phyloP scores from a whole-genome alignment of 169 alveolate genomes.

The Plasmodium chabaudi region DNA sequence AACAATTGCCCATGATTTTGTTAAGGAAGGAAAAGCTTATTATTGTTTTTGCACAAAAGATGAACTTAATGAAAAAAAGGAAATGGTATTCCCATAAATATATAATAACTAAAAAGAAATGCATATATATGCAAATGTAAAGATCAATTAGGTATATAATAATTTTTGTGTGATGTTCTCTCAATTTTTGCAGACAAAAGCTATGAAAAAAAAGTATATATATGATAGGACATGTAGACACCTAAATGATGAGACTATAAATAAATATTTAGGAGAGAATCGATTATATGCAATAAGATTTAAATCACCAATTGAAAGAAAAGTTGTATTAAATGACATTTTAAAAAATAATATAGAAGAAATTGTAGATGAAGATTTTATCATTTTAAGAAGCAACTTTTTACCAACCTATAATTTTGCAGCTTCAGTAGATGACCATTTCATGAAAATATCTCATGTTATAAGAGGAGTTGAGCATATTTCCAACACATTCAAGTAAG shows the following conservation, averaged over 20 bases:
- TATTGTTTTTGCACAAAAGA: conserved; percentile 86
- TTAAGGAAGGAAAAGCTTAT: conserved; percentile 82
- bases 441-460: conserved; percentile 86
- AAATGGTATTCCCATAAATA: conserved; percentile 62
- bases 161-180: not conserved
- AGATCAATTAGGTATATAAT: too few relatives aligned
- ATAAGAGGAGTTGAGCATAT: conserved; percentile 88
- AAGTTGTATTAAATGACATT: conserved; percentile 52
- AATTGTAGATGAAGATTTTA: conserved; percentile 81
- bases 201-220: conserved; percentile 33
- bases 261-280: conserved; percentile 4
- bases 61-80: conserved; percentile 74
- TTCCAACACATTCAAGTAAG: conserved; percentile 82
- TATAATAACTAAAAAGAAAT: conserved; percentile 41
- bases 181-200: conserved; percentile 23
- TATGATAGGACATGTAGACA: conserved; percentile 43
- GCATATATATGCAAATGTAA: not conserved
- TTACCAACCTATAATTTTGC: conserved; percentile 89
- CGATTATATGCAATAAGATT: conserved; percentile 55
- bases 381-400: conserved; percentile 81
- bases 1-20: conserved; percentile 79
- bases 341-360: conserved; percentile 51
- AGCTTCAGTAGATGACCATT: conserved; percentile 86
- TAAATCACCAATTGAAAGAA: conserved; percentile 38
- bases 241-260: conserved; percentile 17